A percentile compares a stretch with the other conserved stretches of the same genome.
phyloP scores from a whole-genome alignment of 2,329 filamentous ascomycete species.

The Aspergillus sp. region DNA sequence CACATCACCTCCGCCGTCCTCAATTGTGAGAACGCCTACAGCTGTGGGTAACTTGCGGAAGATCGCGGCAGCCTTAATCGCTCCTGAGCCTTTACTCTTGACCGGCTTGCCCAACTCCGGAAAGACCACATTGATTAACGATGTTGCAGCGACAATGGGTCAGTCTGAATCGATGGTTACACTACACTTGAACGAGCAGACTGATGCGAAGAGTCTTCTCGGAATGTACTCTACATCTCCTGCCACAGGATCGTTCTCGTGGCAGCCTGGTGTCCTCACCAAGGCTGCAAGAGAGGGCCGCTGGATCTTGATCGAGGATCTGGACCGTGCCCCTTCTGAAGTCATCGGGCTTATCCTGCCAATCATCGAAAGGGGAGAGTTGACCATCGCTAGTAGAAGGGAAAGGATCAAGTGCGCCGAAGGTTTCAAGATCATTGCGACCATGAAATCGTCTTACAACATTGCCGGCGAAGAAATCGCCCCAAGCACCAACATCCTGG shows the following conservation, averaged over 20 bases:
- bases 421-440: constrained; percentile 89
- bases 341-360: constrained; percentile 91
- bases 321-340: constrained; percentile 92
- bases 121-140: constrained; percentile 83
- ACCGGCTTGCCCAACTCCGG: constrained; percentile 82
- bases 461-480: constrained; percentile 70
- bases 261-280: constrained; percentile 89
- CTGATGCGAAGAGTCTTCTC: constrained; percentile 92
- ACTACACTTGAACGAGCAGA: constrained; percentile 95
- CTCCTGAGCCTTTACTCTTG: constrained; percentile 72
- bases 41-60: constrained; percentile 70
- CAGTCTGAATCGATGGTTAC: constrained; percentile 85
- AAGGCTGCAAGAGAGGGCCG: constrained; percentile 90
- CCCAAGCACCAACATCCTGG: constrained; percentile 70
- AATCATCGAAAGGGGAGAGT: constrained; percentile 86
- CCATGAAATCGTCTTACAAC: constrained; percentile 70
- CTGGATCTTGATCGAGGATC: constrained; percentile 96
- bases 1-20: constrained; percentile 50
- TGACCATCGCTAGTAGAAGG: constrained; percentile 84
- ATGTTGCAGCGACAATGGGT: constrained; percentile 77
- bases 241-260: constrained; percentile 84
- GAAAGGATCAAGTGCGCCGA: constrained; percentile 80
- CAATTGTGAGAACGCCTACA: constrained; percentile 70
- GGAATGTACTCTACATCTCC: constrained; percentile 90
- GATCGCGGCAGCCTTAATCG: constrained; percentile 68